Base-by-base conservation (phyloP, 2,329 filamentous ascomycete genomes). In the Trichoderma sp. region DNA sequence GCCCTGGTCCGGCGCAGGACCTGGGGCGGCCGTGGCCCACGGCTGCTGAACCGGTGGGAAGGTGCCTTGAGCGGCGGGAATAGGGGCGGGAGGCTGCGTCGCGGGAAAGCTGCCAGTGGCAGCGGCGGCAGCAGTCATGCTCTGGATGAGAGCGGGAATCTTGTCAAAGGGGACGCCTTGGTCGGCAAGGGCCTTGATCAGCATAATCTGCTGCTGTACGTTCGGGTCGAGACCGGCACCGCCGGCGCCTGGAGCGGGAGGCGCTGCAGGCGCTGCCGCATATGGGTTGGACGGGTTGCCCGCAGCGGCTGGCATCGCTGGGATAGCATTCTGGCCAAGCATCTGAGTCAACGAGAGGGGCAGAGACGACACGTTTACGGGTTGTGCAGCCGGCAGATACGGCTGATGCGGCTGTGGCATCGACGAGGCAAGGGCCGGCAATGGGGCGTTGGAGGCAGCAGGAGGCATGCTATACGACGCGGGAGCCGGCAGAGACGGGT, bases 111-210 rank as follows among this genome's bases (percentile, higher is more conserved):
- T 52, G n/a, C 63, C 68, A 45, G 74, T 69, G 34, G 73, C 68
- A 48, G 72, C 67, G 48, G 71, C 75, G 61, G 73, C 75, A 69
- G 74, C 75, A 71, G 82, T 80, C 72, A 88, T 79, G 69, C 80
- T 80, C 68, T 85, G 81, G 71, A 89, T 81, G 66, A 85, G 76
- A 59, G 78, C 78, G 9, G 83, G 87, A 78, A 92, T 92, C 77
- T 93, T 89, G 67, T 95, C 92, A 76, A 90, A 83, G 3, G 90
- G 85, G 28, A 95, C 82, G 55, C 91, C 91, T 75, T 92, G 89
- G 41, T 90, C 87, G 66, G 88, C 84, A 63, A 96, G 82, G 12
- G 90, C 83, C 77, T 93, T 90, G 71, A 96, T 85, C 68, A 95
- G 78, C 75, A 90, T 81, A 63, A 93, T 81, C 73, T 93, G 90